A percentile compares a stretch with the other conserved stretches of the same genome.
Evolutionary conservation across 139 green algal species (phyloP).

Genomic region (Parachlorella kessleri): DNA sequence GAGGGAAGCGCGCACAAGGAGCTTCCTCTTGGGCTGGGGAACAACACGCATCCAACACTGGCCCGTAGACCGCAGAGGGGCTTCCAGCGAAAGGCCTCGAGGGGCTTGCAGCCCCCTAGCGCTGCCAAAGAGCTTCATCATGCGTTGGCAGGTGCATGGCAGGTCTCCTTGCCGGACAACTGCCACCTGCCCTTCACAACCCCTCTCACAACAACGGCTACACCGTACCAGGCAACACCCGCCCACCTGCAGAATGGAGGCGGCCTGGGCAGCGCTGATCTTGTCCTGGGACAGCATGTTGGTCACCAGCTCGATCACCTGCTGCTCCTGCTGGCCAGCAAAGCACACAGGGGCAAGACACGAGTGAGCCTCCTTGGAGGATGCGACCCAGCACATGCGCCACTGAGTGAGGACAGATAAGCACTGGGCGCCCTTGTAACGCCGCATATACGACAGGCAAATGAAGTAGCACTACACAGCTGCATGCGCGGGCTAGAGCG

Average conservation of each 20-base stretch:
- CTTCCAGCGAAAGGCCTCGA: too few relatives aligned
- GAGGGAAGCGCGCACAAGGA: too few relatives aligned
- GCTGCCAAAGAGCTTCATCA: too few relatives aligned
- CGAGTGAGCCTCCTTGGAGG: neutral
- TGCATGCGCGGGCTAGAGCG: neutral
- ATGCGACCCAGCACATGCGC: neutral
- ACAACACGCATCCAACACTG: too few relatives aligned
- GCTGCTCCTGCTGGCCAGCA: constrained; percentile 21
- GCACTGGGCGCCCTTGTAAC: neutral
- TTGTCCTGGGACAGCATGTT: constrained; percentile 28
- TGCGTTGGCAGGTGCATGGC: too few relatives aligned
- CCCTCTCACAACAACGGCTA: too few relatives aligned
- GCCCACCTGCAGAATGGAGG: constrained; percentile 38
- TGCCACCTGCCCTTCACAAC: too few relatives aligned
- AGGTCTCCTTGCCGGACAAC: too few relatives aligned
- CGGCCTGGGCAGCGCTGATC: constrained; percentile 26
- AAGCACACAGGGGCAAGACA: neutral
- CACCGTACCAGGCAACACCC: too few relatives aligned
- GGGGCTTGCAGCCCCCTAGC: too few relatives aligned
- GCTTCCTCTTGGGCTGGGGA: too few relatives aligned
- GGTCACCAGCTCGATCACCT: constrained; percentile 43
- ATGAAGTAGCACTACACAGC: neutral
- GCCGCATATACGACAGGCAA: neutral
- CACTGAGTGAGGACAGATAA: neutral
- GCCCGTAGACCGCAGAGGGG: too few relatives aligned